A percentile compares a stretch with the other conserved stretches of the same genome.
Evolutionary conservation across 176 grass and related monocot genomes (phyloP).

Genomic region (Oryza nivara): DNA sequence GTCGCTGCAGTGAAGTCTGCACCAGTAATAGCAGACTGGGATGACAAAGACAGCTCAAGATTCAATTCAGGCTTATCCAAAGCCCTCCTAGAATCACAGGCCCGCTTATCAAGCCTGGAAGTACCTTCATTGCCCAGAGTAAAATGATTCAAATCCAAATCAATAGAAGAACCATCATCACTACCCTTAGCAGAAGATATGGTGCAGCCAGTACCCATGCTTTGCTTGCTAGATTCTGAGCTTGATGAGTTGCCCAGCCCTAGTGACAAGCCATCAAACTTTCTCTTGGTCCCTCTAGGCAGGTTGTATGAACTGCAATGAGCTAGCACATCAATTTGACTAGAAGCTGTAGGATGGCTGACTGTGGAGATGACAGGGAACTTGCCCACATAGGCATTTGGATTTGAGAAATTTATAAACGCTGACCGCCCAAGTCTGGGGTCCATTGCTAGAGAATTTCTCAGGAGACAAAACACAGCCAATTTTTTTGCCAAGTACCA

Average conservation of each 20-base stretch:
- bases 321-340: conserved; percentile 47
- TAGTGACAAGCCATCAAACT: conserved; percentile 54
- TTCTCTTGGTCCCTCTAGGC: conserved; percentile 72
- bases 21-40: conserved; percentile 67
- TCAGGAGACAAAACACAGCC: conserved; percentile 4
- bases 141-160: conserved; percentile 70
- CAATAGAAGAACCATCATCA: conserved; percentile 66
- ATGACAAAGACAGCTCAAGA: conserved; percentile 75
- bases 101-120: conserved; percentile 43
- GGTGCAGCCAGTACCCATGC: conserved; percentile 56
- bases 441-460: conserved; percentile 48
- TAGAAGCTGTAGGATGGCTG: conserved; percentile 37
- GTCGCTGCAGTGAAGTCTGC: conserved; percentile 25
- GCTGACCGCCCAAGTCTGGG: conserved; percentile 17
- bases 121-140: conserved; percentile 60
- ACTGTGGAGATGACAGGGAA: conserved; percentile 24
- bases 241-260: conserved; percentile 59
- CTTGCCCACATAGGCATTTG: conserved; percentile 33
- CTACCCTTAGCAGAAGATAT: conserved; percentile 66
- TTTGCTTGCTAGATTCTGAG: conserved; percentile 77
- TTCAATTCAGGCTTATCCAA: conserved; percentile 49
- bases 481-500: conserved; percentile 32
- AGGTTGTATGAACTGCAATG: conserved; percentile 8
- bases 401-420: conserved; percentile 62
- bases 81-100: conserved; percentile 50